Evolutionary conservation across 768 basidiomycete genomes (phyloP), one percentile per base, ranked within the genome.

Genomic region (Boletus vermiculosoides): DNA sequence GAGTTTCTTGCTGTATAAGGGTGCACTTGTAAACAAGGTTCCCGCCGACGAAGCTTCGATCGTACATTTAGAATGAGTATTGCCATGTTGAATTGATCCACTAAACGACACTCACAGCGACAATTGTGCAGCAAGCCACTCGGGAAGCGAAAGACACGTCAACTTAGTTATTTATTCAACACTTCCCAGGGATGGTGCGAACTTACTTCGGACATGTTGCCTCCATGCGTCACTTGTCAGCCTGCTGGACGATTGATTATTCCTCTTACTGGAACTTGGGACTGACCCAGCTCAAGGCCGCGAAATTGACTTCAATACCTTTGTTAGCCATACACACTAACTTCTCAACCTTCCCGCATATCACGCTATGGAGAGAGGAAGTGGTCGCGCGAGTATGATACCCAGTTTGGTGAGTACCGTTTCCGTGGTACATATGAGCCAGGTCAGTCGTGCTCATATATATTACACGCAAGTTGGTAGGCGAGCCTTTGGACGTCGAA

Each of bases 401-500:
- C n/a, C n/a, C 10, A 52, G 34, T 42, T 45, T 66, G 55, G 66
- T 67, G 55, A 60, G 63, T 33, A 28, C 23, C 6, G 5, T 41
- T 31, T 36, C 18, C 10, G 36, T 41, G 23, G 20, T n/a, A 25
- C 25, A 25, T 25, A 45, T 18, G 44, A 13, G 45, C 23, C 25
- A 45, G 16, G 30, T 31, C 20, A 34, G 13, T 41, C 40, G 53
- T 22, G 40, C 36, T 50, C 34, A 39, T 53, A 23, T 48, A 28
- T 42, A 5, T 11, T 7, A 10, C 23, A 44, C 23, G 2, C 58
- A 48, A 71, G 68, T 33, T 76, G 46, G 55, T 75, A 6, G 78
- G 79, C 59, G 73, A 75, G 30, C 78, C 79, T 15, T 66, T 90
- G 18, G 84, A 90, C 50, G 83, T 84, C 1, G 77, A 84, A 23